Conservation (phyloP, 495 filamentous ascomycete species). For the Xylaria scruposa region DNA sequence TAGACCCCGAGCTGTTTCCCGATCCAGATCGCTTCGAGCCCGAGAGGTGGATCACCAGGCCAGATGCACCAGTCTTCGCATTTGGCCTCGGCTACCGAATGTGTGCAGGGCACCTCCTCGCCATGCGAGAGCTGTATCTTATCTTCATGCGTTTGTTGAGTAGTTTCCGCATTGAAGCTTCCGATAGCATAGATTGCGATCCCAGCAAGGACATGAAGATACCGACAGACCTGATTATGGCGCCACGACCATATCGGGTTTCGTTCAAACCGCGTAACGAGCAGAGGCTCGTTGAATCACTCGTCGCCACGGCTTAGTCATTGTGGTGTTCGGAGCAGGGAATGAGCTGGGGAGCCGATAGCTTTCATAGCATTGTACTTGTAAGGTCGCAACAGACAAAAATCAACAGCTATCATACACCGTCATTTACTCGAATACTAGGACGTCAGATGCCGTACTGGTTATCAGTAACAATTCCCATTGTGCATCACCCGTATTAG, state of each 20-base stretch:
- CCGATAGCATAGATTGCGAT: conserved; percentile 58
- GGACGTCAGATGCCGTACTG: neutral
- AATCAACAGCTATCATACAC: neutral
- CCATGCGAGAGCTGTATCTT: conserved; percentile 70
- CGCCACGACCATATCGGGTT: conserved; percentile 62
- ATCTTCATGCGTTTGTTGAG: conserved; percentile 67
- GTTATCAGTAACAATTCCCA: neutral
- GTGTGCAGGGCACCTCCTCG: conserved; percentile 68
- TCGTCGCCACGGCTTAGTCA: conserved; percentile 28
- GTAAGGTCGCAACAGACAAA: neutral
- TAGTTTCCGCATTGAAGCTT: conserved; percentile 62
- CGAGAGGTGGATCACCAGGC: conserved; percentile 67
- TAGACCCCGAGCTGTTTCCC: conserved; percentile 63
- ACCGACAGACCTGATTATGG: conserved; percentile 63
- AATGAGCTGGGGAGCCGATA: neutral
- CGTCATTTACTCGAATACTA: neutral
- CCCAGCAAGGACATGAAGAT: conserved; percentile 63
- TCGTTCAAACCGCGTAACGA: conserved; percentile 61
- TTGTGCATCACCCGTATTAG: neutral
- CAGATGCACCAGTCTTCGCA: conserved; percentile 66
- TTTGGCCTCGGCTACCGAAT: conserved; percentile 71
- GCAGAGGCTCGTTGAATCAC: conserved; percentile 43
- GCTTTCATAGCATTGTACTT: neutral
- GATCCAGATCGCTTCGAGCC: conserved; percentile 66
- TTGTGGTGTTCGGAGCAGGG: neutral